Conservation (phyloP, 495 filamentous ascomycete genomes). For the Trichoderma orchidacearum region DNA sequence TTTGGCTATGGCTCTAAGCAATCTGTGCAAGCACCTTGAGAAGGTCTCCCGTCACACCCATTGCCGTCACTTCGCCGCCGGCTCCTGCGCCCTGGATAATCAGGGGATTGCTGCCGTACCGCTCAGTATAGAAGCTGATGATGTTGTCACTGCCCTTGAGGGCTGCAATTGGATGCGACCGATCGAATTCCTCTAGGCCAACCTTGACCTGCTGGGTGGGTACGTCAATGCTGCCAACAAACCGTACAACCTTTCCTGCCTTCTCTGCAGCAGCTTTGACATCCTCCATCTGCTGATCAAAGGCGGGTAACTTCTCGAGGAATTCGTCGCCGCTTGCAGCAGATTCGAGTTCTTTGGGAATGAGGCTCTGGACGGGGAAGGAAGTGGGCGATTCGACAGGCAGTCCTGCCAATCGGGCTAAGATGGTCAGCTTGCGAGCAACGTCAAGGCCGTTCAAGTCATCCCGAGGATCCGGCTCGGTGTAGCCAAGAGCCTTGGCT, state of each 20-base stretch:
- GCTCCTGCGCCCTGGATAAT: constrained; percentile 93
- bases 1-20: constrained; percentile 6
- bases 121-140: constrained; percentile 92
- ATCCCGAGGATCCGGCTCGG: constrained; percentile 90
- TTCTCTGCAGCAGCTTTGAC: constrained; percentile 63
- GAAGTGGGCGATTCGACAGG: constrained; percentile 60
- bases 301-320: constrained; percentile 57
- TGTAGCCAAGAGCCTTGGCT: constrained; percentile 91
- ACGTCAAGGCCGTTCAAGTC: constrained; percentile 95
- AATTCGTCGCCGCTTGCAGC: constrained; percentile 67
- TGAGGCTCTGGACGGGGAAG: constrained; percentile 85
- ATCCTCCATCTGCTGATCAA: constrained; percentile 73
- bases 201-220: constrained; percentile 64
- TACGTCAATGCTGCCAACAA: constrained; percentile 86
- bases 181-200: constrained; percentile 75
- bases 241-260: constrained; percentile 84
- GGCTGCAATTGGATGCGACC: constrained; percentile 73
- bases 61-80: constrained; percentile 88
- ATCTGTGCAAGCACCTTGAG: constrained; percentile 60
- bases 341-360: constrained; percentile 70
- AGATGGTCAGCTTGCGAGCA: constrained; percentile 89
- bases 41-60: constrained; percentile 85
- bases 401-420: constrained; percentile 71
- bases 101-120: constrained; percentile 77
- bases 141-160: constrained; percentile 97